A percentile compares a stretch with the other conserved stretches of the same genome.
Conservation (phyloP, 257 asterid species). For the Capsicum baccatum region DNA sequence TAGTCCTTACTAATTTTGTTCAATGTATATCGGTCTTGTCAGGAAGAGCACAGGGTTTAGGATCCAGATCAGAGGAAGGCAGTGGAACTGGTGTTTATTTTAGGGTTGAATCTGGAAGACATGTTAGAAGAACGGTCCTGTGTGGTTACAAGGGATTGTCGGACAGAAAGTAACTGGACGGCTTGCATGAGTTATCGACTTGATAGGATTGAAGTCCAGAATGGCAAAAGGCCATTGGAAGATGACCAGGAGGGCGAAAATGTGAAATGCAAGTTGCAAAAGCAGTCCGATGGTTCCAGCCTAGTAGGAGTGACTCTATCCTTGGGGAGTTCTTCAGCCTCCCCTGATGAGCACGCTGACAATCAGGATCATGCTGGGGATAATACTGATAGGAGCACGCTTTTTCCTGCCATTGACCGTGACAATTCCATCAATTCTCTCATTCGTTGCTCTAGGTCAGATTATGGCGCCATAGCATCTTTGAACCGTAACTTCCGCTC, state of each 20-base stretch:
- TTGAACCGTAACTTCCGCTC: slow-evolving; percentile 72
- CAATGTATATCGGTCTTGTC: slow-evolving; percentile 39
- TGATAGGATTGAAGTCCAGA: slow-evolving; percentile 53
- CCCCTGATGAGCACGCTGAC: slow-evolving; percentile 33
- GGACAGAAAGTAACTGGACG: slow-evolving; percentile 67
- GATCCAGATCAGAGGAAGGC: slow-evolving; percentile 28
- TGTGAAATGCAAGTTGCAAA: slow-evolving; percentile 48
- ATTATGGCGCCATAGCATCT: slow-evolving; percentile 82
- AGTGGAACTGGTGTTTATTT: slow-evolving; percentile 35
- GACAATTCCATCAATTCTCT: slow-evolving; percentile 88
- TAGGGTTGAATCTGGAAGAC: slow-evolving; percentile 49
- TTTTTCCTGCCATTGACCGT: slow-evolving; percentile 73
- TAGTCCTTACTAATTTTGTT: slow-evolving; percentile 35
- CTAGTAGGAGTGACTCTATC: slow-evolving; percentile 37
- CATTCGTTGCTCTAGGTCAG: slow-evolving; percentile 76
- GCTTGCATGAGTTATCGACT: slow-evolving; percentile 56
- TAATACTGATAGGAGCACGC: slow-evolving; percentile 64
- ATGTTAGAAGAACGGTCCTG: slow-evolving; percentile 85
- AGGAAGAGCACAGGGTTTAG: slow-evolving; percentile 32
- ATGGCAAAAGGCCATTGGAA: slow-evolving; percentile 62
- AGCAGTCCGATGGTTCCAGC: slow-evolving; percentile 41
- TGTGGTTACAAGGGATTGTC: slow-evolving; percentile 70
- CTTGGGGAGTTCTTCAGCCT: slow-evolving; percentile 39
- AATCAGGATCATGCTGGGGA: slow-evolving; percentile 30
- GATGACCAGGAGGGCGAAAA: slow-evolving; percentile 49